Conservation (phyloP, 768 basidiomycete species). For the Boletus speciosus region DNA sequence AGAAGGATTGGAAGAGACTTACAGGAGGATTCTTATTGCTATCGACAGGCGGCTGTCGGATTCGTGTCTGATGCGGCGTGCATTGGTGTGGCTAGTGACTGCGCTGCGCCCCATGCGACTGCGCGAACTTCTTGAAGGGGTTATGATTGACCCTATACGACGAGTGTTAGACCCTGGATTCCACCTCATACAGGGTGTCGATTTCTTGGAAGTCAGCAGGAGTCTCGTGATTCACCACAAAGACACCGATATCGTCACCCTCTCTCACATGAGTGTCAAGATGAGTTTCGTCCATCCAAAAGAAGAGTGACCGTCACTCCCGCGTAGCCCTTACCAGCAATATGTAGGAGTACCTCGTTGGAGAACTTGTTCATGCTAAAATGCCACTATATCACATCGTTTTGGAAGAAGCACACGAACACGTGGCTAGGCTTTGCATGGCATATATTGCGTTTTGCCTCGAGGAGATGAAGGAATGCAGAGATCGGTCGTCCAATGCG, state of each 20-base stretch:
- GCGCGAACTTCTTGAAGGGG: constrained; percentile 6
- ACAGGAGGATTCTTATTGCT: constrained; percentile 15
- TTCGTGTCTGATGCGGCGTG: not conserved
- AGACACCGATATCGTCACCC: constrained; percentile 8
- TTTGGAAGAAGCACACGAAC: constrained; percentile 6
- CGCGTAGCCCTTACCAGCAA: not conserved
- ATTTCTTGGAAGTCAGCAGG: constrained; percentile 2
- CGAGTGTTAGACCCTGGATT: constrained; percentile 1
- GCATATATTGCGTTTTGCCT: constrained; percentile 8
- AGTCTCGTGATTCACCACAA: constrained; percentile 10
- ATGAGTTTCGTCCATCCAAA: not conserved
- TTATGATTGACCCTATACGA: not conserved
- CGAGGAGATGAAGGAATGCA: not conserved
- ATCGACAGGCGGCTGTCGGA: not conserved
- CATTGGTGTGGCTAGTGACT: constrained; percentile 11
- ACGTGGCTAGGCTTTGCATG: constrained; percentile 8
- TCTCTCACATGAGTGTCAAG: constrained; percentile 18
- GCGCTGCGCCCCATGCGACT: constrained; percentile 8
- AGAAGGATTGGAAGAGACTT: constrained; percentile 20
- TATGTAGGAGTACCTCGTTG: constrained; percentile 12
- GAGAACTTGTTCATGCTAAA: not conserved
- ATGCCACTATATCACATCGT: constrained; percentile 5
- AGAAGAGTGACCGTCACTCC: not conserved
- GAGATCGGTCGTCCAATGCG: not conserved
- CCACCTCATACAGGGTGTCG: not conserved